phyloP scores from a whole-genome alignment of 2,329 filamentous ascomycete species.

The Cladosporium sphaerospermum region DNA sequence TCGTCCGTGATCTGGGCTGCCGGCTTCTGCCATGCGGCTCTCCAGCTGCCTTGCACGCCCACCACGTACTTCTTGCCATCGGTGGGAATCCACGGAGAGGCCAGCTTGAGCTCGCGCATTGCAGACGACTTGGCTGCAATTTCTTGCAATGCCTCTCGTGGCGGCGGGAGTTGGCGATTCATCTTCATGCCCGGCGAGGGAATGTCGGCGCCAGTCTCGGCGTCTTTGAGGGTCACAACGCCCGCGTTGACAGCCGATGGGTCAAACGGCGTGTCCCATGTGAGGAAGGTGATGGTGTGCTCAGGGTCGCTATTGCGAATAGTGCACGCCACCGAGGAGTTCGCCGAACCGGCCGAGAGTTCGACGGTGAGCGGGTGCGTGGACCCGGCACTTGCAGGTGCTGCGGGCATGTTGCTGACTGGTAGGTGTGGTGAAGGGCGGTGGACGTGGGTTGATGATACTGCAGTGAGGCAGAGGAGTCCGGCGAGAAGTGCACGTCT shows the following conservation, averaged over 20 bases:
- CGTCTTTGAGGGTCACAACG: slow-evolving; percentile 30
- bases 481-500: slow-evolving; percentile 1
- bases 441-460: slow-evolving; percentile 4
- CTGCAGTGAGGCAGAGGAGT: slow-evolving; percentile 1
- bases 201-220: slow-evolving; percentile 24
- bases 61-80: slow-evolving; percentile 32
- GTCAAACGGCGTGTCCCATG: slow-evolving; percentile 38
- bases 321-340: slow-evolving; percentile 26
- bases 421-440: not conserved
- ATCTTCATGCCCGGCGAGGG: slow-evolving; percentile 29
- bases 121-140: slow-evolving; percentile 29
- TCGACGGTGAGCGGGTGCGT: not conserved
- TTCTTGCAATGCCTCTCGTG: slow-evolving; percentile 30
- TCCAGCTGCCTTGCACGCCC: slow-evolving; percentile 29
- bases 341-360: not conserved
- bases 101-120: slow-evolving; percentile 29
- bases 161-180: slow-evolving; percentile 33
- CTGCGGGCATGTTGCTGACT: not conserved
- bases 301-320: slow-evolving; percentile 31
- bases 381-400: not conserved
- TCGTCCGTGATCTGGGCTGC: slow-evolving; percentile 15
- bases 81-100: slow-evolving; percentile 17
- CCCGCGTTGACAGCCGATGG: slow-evolving; percentile 31
- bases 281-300: slow-evolving; percentile 32
- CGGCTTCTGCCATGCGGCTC: slow-evolving; percentile 29